Evolutionary conservation across 139 green algal genomes (phyloP).

Genomic region (Parachlorella kessleri): DNA sequence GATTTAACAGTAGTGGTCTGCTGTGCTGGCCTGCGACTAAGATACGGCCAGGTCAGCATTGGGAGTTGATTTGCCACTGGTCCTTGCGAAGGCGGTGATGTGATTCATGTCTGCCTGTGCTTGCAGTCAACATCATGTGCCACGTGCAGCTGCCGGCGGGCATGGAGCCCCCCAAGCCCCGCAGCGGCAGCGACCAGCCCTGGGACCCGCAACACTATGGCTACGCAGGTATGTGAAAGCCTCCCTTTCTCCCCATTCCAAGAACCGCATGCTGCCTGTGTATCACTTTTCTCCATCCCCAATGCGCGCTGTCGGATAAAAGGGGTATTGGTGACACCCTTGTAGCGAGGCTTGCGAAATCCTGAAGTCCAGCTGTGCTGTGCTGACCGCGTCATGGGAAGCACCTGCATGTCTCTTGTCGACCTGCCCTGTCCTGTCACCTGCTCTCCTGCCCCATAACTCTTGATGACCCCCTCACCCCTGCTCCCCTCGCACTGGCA

Average conservation of each 20-base stretch:
- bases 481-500: slow-evolving; percentile 39
- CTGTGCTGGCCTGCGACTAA: neutral
- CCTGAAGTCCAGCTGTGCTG: neutral
- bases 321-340: neutral
- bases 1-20: too few relatives aligned
- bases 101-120: slow-evolving; percentile 39
- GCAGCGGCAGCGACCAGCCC: slow-evolving; percentile 44
- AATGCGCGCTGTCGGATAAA: too few relatives aligned
- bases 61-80: neutral
- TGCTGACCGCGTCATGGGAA: too few relatives aligned
- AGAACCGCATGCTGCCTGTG: too few relatives aligned
- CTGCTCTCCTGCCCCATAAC: neutral
- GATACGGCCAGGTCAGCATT: neutral
- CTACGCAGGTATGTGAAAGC: slow-evolving; percentile 18
- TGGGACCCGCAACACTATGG: slow-evolving; percentile 20
- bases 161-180: neutral
- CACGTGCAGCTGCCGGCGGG: slow-evolving; percentile 33
- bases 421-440: neutral
- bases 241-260: too few relatives aligned
- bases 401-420: slow-evolving; percentile 4
- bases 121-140: slow-evolving; percentile 72
- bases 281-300: too few relatives aligned
- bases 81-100: too few relatives aligned
- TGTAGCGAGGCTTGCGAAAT: neutral
- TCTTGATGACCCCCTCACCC: neutral